Base-by-base conservation (phyloP, 1,139 yeast species). In the Scheffersomyces cryptocercus region DNA sequence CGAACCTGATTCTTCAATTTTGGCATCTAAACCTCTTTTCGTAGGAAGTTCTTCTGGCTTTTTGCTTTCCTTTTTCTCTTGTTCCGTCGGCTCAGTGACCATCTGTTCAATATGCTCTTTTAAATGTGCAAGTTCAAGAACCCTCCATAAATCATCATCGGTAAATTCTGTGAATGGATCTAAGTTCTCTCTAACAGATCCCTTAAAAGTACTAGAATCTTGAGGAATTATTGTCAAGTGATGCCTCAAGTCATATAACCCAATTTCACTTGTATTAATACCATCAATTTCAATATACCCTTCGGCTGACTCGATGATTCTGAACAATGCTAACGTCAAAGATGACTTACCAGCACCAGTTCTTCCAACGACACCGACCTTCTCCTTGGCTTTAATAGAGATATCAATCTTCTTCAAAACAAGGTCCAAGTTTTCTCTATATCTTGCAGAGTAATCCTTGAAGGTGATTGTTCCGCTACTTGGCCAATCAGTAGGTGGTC, bases 301-400 rank as follows among this genome's bases (percentile, higher is more conserved):
- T 3, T 48, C 35, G 3, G 60, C 56, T 10, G 67, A 56, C 46
- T 64, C 68, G 16, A 64, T 59, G 32, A 64, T 62, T 41, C 68
- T 54, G 55, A 64, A 64, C 20, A 64, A 53, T 0, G 68, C 67
- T 44, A 63, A 55, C 0, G 67, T 61, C 36, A 64, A 55, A 3
- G 68, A 59, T 5, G 67, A 61, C 46, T 64, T 64, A 24, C 68
- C 68, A 1, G 68, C 68, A 14, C 68, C 68, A 3, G 68, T 64
- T 43, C 68, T 51, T 3, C 68, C 68, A 30, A 64, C 68, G 39
- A 64, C 62, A 20, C 68, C 68, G 32, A 64, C 49, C 45, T 64
- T 64, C 43, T 64, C 67, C 4, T 55, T 50, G 2, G 64, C 51
- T 31, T 54, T 54, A 40, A 64, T 54, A 15, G 54, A 53, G 38